phyloP scores from a whole-genome alignment of 352 stramenopile species.

The Phytophthora cryptogea region DNA sequence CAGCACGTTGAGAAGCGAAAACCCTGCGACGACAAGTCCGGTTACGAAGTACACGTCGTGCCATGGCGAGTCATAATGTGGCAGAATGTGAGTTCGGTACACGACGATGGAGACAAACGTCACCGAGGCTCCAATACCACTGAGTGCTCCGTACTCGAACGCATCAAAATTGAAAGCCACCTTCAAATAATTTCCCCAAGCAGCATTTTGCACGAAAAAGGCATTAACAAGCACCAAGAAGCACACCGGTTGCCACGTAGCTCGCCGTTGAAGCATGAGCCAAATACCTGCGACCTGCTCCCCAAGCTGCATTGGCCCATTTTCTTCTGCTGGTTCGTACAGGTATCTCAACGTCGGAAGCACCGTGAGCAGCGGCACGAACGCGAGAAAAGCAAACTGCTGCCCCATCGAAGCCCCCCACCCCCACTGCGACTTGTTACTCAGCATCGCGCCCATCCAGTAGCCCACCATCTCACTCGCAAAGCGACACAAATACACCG shows the following conservation, averaged over 20 bases:
- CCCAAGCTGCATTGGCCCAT: slow-evolving; percentile 31
- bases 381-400: slow-evolving; percentile 64
- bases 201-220: slow-evolving; percentile 71
- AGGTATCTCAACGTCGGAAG: slow-evolving; percentile 62
- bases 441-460: slow-evolving; percentile 66
- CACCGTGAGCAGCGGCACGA: slow-evolving; percentile 61
- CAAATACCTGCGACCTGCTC: slow-evolving; percentile 53
- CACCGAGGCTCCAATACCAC: slow-evolving; percentile 67
- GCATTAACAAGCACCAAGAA: slow-evolving; percentile 72
- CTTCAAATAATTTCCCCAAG: slow-evolving; percentile 83
- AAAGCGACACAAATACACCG: slow-evolving; percentile 79
- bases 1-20: slow-evolving; percentile 76
- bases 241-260: slow-evolving; percentile 76
- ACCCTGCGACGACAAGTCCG: slow-evolving; percentile 54
- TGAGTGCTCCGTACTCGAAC: slow-evolving; percentile 79
- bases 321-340: slow-evolving; percentile 48
- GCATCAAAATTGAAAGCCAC: slow-evolving; percentile 72
- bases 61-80: slow-evolving; percentile 49
- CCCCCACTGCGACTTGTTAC: slow-evolving; percentile 59
- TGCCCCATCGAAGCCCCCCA: slow-evolving; percentile 63
- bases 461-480: slow-evolving; percentile 80
- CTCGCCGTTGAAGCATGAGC: slow-evolving; percentile 66
- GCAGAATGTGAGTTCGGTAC: slow-evolving; percentile 59
- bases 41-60: slow-evolving; percentile 71
- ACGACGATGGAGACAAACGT: slow-evolving; percentile 63